Conservation (phyloP, 352 stramenopile genomes). For the Halophytophthora batemanensis region DNA sequence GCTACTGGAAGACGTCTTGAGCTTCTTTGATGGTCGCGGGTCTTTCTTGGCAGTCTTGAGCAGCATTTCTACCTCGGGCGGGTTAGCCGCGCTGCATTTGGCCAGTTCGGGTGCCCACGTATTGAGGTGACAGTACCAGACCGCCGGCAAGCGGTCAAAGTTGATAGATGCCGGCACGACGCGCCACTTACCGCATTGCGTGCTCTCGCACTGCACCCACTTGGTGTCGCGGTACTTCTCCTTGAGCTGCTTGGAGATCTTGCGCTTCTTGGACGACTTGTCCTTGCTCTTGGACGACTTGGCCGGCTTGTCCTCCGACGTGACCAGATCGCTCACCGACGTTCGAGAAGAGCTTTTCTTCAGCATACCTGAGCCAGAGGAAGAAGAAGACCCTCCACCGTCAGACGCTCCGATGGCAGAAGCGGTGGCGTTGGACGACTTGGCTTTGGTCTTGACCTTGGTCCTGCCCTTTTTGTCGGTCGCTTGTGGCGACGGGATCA, state of each 20-base stretch:
- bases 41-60: slow-evolving; percentile 66
- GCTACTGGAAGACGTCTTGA: slow-evolving; percentile 18
- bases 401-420: slow-evolving; percentile 15
- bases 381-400: slow-evolving; percentile 35
- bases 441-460: slow-evolving; percentile 34
- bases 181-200: slow-evolving; percentile 94
- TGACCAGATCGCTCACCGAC: slow-evolving; percentile 15
- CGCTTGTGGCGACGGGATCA: slow-evolving; percentile 19
- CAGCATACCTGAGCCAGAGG: slow-evolving; percentile 25
- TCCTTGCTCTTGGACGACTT: slow-evolving; percentile 45
- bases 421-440: slow-evolving; percentile 10
- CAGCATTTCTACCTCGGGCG: slow-evolving; percentile 70
- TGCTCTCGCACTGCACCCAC: slow-evolving; percentile 96
- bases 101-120: slow-evolving; percentile 74
- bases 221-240: slow-evolving; percentile 83
- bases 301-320: slow-evolving; percentile 29
- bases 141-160: slow-evolving; percentile 83
- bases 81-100: slow-evolving; percentile 66
- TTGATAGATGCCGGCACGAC: slow-evolving; percentile 91
- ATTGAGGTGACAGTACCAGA: slow-evolving; percentile 87
- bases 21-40: slow-evolving; percentile 52
- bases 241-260: slow-evolving; percentile 72
- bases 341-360: slow-evolving; percentile 23
- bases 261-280: slow-evolving; percentile 74
- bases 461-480: slow-evolving; percentile 21